Conservation (phyloP, 305 asterid genomes). For the Fraxinus angustifolia region DNA sequence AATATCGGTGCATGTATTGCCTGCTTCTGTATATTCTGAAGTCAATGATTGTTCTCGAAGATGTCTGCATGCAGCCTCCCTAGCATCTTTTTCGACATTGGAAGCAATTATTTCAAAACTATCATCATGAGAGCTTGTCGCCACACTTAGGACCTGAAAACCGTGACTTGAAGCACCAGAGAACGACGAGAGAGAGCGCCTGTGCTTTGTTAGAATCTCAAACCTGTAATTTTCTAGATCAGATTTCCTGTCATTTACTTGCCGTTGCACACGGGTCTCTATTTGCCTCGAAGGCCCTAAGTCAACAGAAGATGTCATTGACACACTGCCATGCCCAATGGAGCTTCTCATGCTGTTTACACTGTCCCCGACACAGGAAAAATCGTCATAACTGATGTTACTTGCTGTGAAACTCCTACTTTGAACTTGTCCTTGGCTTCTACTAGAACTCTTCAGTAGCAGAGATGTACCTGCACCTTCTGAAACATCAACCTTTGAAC, state of each 20-base stretch:
- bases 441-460: conserved; percentile 58
- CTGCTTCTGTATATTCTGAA: conserved; percentile 49
- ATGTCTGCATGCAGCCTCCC: conserved; percentile 31
- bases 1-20: conserved; percentile 41
- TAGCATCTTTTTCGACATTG: conserved; percentile 33
- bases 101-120: conserved; percentile 37
- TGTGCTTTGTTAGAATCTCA: conserved; percentile 53
- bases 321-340: conserved; percentile 61
- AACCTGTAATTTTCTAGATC: conserved; percentile 59
- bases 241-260: conserved; percentile 58
- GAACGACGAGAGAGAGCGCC: conserved; percentile 59
- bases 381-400: conserved; percentile 67
- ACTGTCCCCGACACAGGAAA: conserved; percentile 73
- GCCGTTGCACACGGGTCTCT: conserved; percentile 56
- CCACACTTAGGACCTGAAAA: conserved; percentile 41
- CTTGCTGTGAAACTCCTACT: conserved; percentile 79
- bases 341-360: conserved; percentile 81
- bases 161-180: conserved; percentile 71
- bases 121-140: conserved; percentile 54
- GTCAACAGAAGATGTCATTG: conserved; percentile 83
- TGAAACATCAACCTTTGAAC: conserved; percentile 42
- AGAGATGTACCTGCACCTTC: conserved; percentile 73
- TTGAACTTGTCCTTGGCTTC: conserved; percentile 60
- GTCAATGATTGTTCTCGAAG: conserved; percentile 34
- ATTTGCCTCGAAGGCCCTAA: conserved; percentile 58